Conservation (phyloP, 1,284 basidiomycete genomes). For the Rhizoctonia solani region DNA sequence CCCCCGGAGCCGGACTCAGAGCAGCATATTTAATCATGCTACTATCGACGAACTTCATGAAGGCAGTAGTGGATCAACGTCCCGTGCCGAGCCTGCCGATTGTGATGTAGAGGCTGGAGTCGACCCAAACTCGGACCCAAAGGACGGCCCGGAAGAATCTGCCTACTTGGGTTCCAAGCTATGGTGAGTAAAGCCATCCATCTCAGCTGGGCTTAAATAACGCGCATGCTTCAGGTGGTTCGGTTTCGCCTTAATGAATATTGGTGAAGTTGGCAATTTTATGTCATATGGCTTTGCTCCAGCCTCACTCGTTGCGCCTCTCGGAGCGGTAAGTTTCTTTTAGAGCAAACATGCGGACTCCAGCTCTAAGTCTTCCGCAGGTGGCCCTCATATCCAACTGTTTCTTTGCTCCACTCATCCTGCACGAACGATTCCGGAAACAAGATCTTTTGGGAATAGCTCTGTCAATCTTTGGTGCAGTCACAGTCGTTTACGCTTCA, state of each 20-base stretch:
- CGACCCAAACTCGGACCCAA: not conserved
- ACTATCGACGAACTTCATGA: conserved; percentile 9
- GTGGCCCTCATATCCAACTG: conserved; percentile 94
- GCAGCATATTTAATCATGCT: not conserved
- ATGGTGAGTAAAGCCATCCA: conserved; percentile 57
- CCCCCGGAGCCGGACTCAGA: conserved; percentile 6
- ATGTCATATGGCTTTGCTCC: conserved; percentile 88
- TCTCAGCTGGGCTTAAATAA: conserved; percentile 26
- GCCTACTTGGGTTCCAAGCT: conserved; percentile 82
- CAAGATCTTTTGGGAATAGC: conserved; percentile 87
- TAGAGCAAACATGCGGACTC: not conserved
- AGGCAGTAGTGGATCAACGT: conserved; percentile 1
- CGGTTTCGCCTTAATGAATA: conserved; percentile 85
- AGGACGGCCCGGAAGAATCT: conserved; percentile 47
- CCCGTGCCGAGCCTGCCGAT: conserved; percentile 16
- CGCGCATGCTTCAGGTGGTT: conserved; percentile 69
- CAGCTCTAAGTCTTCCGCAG: conserved; percentile 46
- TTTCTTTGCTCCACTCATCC: conserved; percentile 86
- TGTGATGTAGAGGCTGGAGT: conserved; percentile 17
- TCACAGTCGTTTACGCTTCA: conserved; percentile 87
- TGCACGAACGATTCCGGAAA: conserved; percentile 77
- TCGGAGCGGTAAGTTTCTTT: conserved; percentile 75
- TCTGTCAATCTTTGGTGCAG: conserved; percentile 81
- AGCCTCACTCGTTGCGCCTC: conserved; percentile 91
- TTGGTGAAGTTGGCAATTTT: conserved; percentile 93